A percentile compares a stretch with the other conserved stretches of the same genome.
Evolutionary conservation across 257 asterid genomes (phyloP).

Genomic region (Petunia secreta): DNA sequence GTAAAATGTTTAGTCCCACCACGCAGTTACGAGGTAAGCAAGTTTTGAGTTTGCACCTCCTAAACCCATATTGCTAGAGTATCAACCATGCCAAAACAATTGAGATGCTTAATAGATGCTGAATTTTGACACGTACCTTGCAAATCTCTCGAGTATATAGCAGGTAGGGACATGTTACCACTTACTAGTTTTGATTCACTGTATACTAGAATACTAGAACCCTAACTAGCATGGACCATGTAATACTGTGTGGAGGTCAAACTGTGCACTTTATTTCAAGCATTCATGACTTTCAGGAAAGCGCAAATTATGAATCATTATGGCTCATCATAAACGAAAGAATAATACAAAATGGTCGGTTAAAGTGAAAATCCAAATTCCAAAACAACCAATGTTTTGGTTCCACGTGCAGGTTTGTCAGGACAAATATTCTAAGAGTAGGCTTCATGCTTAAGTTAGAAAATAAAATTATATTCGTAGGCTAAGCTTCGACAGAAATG

Average conservation of each 20-base stretch:
- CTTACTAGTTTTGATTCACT: not conserved
- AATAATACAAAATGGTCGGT: not conserved
- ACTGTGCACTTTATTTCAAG: not conserved
- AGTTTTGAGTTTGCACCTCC: too few relatives aligned
- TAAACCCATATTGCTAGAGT: too few relatives aligned
- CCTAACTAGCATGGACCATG: not conserved
- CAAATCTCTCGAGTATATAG: too few relatives aligned
- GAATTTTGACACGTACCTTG: too few relatives aligned
- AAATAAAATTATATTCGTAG: not conserved
- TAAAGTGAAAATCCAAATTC: constrained; percentile 7
- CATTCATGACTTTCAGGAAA: not conserved
- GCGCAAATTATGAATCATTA: constrained; percentile 16
- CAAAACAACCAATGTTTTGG: not conserved
- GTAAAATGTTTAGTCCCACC: too few relatives aligned
- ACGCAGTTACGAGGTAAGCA: too few relatives aligned
- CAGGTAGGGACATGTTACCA: not conserved
- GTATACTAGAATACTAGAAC: not conserved
- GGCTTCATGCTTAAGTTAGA: constrained; percentile 1
- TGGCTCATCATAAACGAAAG: not conserved
- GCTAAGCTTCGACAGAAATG: not conserved
- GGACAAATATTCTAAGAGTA: not conserved
- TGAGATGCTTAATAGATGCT: too few relatives aligned
- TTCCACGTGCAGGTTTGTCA: not conserved
- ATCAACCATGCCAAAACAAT: too few relatives aligned
- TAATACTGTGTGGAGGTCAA: not conserved